phyloP scores from a whole-genome alignment of 2,329 filamentous ascomycete genomes.

The Chalaropsis ovoidea region DNA sequence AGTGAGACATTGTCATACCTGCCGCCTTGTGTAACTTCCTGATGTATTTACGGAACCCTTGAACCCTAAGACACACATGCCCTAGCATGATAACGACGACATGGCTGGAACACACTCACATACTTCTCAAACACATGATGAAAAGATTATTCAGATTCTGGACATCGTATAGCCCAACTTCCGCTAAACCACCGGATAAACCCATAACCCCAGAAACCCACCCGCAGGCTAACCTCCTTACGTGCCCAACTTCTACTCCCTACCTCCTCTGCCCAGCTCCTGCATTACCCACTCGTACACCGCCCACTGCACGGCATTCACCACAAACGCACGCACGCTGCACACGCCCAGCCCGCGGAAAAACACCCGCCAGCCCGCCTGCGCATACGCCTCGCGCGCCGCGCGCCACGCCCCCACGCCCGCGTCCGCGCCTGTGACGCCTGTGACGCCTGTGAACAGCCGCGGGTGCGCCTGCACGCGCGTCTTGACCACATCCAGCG shows the following conservation, averaged over 20 bases:
- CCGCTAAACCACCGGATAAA: too few relatives aligned
- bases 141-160: too few relatives aligned
- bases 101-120: too few relatives aligned
- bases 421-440: slow-evolving; percentile 26
- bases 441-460: background rate
- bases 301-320: slow-evolving; percentile 89
- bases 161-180: too few relatives aligned
- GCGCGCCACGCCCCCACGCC: slow-evolving; percentile 51
- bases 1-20: background rate
- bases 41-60: too few relatives aligned
- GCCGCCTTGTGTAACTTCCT: background rate
- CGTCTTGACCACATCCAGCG: slow-evolving; percentile 86
- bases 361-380: slow-evolving; percentile 53
- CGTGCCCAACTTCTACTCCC: too few relatives aligned
- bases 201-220: too few relatives aligned
- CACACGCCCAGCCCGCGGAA: slow-evolving; percentile 70
- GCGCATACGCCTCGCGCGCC: slow-evolving; percentile 54
- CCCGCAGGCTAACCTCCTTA: too few relatives aligned
- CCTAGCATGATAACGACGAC: too few relatives aligned
- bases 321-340: slow-evolving; percentile 75
- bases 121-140: too few relatives aligned
- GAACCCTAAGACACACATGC: too few relatives aligned
- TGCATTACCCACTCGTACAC: slow-evolving; percentile 83
- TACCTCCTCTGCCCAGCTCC: slow-evolving; percentile 33
- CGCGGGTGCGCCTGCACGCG: slow-evolving; percentile 51